Evolutionary conservation across 2,329 filamentous ascomycete genomes (phyloP).

Genomic region (Xylaria sp.): DNA sequence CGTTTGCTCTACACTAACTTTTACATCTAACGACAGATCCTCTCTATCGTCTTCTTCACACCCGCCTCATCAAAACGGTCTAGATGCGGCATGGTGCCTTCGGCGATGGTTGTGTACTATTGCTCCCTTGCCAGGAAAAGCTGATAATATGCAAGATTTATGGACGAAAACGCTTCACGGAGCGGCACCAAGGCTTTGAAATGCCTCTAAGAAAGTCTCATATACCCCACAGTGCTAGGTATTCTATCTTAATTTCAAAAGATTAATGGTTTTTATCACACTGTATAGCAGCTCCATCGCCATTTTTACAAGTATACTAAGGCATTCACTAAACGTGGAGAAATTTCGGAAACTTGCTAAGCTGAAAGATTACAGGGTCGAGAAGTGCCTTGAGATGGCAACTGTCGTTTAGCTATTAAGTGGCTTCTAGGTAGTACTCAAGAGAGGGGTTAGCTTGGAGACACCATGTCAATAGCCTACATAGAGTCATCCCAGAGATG

Average conservation of each 20-base stretch:
- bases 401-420: background rate
- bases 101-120: background rate
- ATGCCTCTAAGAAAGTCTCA: background rate
- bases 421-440: background rate
- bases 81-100: background rate
- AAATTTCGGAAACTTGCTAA: background rate
- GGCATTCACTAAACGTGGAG: background rate
- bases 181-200: background rate
- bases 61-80: background rate
- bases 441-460: too few relatives aligned
- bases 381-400: background rate
- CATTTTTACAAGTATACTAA: background rate
- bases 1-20: background rate
- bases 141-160: background rate
- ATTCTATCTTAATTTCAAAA: background rate
- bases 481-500: too few relatives aligned
- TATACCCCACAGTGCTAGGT: background rate
- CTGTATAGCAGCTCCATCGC: background rate
- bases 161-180: background rate
- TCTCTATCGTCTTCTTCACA: background rate
- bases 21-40: background rate
- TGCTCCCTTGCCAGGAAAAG: background rate
- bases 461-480: too few relatives aligned
- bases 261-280: background rate
- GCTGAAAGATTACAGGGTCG: background rate